Percentiles rank a stretch among this genome's conserved stretches.
Evolutionary conservation across 257 asterid genomes (phyloP).

Genomic region (Nicotiana tomentosiformis): DNA sequence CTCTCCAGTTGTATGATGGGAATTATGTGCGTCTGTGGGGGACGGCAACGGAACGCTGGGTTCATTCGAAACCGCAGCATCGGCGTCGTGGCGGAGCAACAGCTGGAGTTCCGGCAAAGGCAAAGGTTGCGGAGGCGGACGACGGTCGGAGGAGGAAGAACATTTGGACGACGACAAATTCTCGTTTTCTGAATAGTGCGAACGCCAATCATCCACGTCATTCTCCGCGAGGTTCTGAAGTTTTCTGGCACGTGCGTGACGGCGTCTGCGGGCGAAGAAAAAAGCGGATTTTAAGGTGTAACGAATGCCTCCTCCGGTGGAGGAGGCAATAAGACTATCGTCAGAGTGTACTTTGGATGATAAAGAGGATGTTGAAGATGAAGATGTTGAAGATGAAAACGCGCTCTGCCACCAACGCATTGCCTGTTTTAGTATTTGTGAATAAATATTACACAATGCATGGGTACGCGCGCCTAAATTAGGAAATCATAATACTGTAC

Average conservation of each 20-base stretch:
- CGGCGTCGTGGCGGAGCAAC: slow-evolving; percentile 36
- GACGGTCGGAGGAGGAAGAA: slow-evolving; percentile 10
- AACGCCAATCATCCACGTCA: slow-evolving; percentile 33
- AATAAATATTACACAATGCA: neutral
- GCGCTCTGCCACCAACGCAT: slow-evolving; percentile 19
- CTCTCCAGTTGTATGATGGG: neutral
- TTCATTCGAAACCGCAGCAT: slow-evolving; percentile 16
- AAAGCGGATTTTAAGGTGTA: slow-evolving; percentile 26
- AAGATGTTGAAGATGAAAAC: slow-evolving; percentile 5
- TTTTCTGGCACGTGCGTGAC: slow-evolving; percentile 28
- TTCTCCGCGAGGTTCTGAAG: slow-evolving; percentile 25
- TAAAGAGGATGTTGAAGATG: slow-evolving; percentile 18
- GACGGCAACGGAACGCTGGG: slow-evolving; percentile 58
- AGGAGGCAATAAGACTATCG: slow-evolving; percentile 24
- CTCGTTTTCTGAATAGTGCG: slow-evolving; percentile 8
- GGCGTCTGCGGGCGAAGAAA: slow-evolving; percentile 28
- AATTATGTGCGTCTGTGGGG: slow-evolving; percentile 22
- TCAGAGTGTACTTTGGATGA: slow-evolving; percentile 44
- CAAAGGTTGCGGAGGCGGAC: slow-evolving; percentile 56
- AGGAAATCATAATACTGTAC: neutral
- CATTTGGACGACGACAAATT: slow-evolving; percentile 15
- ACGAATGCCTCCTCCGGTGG: slow-evolving; percentile 7
- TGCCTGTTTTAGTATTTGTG: neutral
- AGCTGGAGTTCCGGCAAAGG: slow-evolving; percentile 61
- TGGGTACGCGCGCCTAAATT: neutral